Conservation (phyloP, 2,329 filamentous ascomycete genomes). For the Triangularia verruculosa region DNA sequence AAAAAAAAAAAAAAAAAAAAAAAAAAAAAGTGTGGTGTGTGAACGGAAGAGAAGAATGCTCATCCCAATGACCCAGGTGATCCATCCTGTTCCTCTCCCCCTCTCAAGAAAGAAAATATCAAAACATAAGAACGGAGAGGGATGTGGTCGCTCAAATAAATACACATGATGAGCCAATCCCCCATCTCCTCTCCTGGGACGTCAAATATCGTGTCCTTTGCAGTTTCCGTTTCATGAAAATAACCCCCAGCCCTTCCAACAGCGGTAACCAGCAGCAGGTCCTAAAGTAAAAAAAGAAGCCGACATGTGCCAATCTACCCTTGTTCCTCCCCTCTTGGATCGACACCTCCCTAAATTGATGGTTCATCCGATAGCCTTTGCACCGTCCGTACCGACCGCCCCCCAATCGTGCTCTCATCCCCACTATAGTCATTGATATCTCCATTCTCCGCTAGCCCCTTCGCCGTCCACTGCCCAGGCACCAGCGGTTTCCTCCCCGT, state of each 20-base stretch:
- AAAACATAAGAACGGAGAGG: not conserved
- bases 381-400: constrained; percentile 14
- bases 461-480: constrained; percentile 31
- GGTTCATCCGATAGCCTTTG: constrained; percentile 17
- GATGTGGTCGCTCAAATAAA: not conserved
- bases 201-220: not conserved
- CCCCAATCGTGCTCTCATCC: constrained; percentile 30
- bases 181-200: not conserved
- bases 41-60: not conserved
- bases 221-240: not conserved
- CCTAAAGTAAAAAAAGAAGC: not conserved
- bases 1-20: not conserved
- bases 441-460: constrained; percentile 26
- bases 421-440: constrained; percentile 26
- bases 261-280: not conserved
- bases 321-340: not conserved
- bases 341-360: not conserved
- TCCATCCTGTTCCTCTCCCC: not conserved
- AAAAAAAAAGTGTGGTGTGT: too few relatives aligned
- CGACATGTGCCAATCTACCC: not conserved
- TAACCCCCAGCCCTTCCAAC: not conserved
- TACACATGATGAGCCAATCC: not conserved
- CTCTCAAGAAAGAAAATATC: not conserved
- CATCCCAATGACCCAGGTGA: not conserved
- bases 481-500: constrained; percentile 48